Conservation (phyloP, 495 filamentous ascomycete species). For the Letharia lupina region DNA sequence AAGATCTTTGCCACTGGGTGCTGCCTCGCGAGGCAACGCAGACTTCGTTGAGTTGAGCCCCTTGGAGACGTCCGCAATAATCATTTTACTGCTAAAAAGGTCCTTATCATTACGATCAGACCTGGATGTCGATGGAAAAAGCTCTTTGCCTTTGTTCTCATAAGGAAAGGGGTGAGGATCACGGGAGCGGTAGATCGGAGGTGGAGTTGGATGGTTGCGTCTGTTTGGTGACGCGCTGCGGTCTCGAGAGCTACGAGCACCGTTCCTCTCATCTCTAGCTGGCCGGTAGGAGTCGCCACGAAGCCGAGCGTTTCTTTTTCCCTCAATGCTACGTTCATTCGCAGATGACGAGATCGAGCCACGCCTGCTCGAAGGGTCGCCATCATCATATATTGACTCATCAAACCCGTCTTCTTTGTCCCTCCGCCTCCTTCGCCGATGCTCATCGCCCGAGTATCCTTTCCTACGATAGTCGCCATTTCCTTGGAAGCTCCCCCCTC, state of each 20-base stretch:
- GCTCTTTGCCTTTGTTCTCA: conserved; percentile 38
- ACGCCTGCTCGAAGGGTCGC: conserved; percentile 22
- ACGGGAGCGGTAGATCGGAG: conserved; percentile 10
- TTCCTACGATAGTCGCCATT: conserved; percentile 52
- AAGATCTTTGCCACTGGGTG: background rate
- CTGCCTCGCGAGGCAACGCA: background rate
- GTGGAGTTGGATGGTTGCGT: conserved; percentile 34
- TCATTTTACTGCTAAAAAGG: conserved; percentile 1
- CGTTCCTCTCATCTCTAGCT: conserved; percentile 24
- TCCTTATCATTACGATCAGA: conserved; percentile 1
- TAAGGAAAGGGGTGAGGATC: conserved; percentile 22
- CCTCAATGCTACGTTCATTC: conserved; percentile 25
- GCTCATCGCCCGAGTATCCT: conserved; percentile 45
- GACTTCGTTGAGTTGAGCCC: conserved; percentile 38
- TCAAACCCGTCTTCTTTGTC: conserved; percentile 52
- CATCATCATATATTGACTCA: conserved; percentile 73
- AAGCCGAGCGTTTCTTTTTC: background rate
- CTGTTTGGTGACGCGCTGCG: conserved; percentile 65
- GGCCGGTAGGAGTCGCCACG: conserved; percentile 18
- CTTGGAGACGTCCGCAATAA: conserved; percentile 16
- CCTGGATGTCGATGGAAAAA: conserved; percentile 33
- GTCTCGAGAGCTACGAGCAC: conserved; percentile 26
- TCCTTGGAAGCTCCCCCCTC: conserved; percentile 43
- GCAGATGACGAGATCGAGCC: conserved; percentile 30
- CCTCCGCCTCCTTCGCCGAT: conserved; percentile 37